Percentiles rank a stretch among this genome's conserved stretches.
Conservation (phyloP, 352 stramenopile species). For the Phytopythium oedochilum region DNA sequence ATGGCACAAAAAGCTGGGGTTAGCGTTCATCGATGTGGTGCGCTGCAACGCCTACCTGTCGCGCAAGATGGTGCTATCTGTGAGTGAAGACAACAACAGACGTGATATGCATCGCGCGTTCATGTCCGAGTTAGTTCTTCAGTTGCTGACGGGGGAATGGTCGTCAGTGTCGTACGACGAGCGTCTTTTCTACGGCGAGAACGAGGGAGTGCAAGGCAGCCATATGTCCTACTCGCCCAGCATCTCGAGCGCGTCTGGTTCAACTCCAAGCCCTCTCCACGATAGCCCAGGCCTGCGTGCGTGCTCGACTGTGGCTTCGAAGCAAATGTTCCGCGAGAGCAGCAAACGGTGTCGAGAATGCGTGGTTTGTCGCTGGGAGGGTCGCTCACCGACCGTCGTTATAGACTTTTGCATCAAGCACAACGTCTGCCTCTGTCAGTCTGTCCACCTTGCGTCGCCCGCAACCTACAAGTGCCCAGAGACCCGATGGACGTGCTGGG, state of each 20-base stretch:
- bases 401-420: constrained; percentile 14
- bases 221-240: too few relatives aligned
- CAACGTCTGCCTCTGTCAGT: constrained; percentile 10
- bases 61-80: constrained; percentile 2
- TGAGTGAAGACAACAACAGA: too few relatives aligned
- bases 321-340: too few relatives aligned
- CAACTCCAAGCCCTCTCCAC: too few relatives aligned
- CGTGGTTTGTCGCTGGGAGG: constrained; percentile 12
- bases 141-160: too few relatives aligned
- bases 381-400: constrained; percentile 5
- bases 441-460: not conserved
- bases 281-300: too few relatives aligned
- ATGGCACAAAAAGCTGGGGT: constrained; percentile 23
- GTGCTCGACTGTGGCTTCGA: not conserved
- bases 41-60: constrained; percentile 18
- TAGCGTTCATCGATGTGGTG: constrained; percentile 20
- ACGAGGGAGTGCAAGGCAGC: too few relatives aligned
- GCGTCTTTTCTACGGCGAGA: too few relatives aligned
- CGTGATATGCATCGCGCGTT: too few relatives aligned
- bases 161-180: too few relatives aligned
- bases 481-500: constrained; percentile 11
- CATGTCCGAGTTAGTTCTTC: too few relatives aligned
- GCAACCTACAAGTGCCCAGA: constrained; percentile 10
- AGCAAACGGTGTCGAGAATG: constrained; percentile 4
- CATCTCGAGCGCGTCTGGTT: too few relatives aligned